Conservation (phyloP, 1,284 basidiomycete genomes). For the Rhodotorula sp. region DNA sequence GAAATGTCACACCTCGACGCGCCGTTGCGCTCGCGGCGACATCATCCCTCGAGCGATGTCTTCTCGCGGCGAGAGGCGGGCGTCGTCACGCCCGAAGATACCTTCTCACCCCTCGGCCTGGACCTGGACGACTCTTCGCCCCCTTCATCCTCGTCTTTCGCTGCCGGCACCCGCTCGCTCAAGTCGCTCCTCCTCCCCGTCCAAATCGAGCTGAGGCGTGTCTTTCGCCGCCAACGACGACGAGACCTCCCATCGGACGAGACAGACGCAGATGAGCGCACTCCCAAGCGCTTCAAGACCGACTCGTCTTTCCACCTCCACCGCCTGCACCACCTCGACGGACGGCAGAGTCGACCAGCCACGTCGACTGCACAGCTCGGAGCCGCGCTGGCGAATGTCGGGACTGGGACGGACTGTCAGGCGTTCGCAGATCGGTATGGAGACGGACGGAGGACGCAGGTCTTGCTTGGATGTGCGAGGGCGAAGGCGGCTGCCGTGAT, state of each 20-base stretch:
- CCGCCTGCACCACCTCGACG: neutral
- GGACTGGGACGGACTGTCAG: neutral
- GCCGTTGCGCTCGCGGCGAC: constrained; percentile 16
- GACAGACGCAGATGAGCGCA: neutral
- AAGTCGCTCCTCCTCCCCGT: constrained; percentile 1
- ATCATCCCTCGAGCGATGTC: constrained; percentile 2
- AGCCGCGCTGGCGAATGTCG: neutral
- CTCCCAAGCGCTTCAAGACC: neutral
- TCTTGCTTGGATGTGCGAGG: neutral
- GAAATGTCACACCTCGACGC: constrained; percentile 33
- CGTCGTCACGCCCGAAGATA: neutral
- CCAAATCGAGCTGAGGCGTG: constrained; percentile 4
- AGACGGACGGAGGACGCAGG: neutral
- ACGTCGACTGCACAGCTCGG: neutral
- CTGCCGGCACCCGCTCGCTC: neutral
- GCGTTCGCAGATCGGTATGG: neutral
- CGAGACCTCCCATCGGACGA: neutral
- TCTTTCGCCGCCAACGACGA: neutral
- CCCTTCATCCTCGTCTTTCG: neutral
- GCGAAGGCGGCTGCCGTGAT: neutral
- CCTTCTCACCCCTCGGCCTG: too few species aligned
- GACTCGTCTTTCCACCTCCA: neutral
- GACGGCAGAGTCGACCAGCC: neutral
- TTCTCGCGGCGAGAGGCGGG: neutral
- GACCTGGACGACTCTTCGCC: neutral